phyloP scores from a whole-genome alignment of 495 filamentous ascomycete genomes.

The Tetracladium marchalianum region DNA sequence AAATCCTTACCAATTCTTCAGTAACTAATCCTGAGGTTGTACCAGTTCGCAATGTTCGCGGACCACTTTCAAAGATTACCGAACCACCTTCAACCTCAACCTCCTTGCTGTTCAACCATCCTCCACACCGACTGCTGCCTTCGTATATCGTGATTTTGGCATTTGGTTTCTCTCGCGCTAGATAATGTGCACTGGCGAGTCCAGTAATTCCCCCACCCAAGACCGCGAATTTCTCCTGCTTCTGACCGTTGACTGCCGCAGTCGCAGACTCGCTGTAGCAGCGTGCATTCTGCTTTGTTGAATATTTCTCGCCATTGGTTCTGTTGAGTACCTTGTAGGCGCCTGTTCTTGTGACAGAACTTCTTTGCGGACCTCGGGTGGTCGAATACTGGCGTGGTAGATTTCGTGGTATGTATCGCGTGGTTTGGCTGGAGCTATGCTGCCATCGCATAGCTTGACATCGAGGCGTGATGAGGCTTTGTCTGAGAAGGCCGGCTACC shows the following conservation, averaged over 20 bases:
- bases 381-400: too few relatives aligned
- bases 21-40: conserved; percentile 35
- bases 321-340: too few relatives aligned
- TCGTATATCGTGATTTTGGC: conserved; percentile 73
- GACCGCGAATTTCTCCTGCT: conserved; percentile 43
- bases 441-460: conserved; percentile 6
- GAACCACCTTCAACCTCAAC: conserved; percentile 42
- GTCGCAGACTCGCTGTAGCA: neutral
- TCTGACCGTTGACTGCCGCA: neutral
- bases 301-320: too few relatives aligned
- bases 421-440: too few relatives aligned
- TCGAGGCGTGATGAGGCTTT: conserved; percentile 15
- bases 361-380: too few relatives aligned
- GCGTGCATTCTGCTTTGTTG: too few relatives aligned
- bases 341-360: too few relatives aligned
- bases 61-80: conserved; percentile 77
- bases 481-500: conserved; percentile 15
- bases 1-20: conserved; percentile 41
- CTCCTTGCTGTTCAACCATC: conserved; percentile 68
- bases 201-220: conserved; percentile 89
- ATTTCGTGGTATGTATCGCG: too few relatives aligned
- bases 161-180: conserved; percentile 45
- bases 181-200: conserved; percentile 67
- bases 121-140: conserved; percentile 55
- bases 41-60: conserved; percentile 57